Conservation (phyloP, 306 rosid genomes). For the Vigna hirtella region DNA sequence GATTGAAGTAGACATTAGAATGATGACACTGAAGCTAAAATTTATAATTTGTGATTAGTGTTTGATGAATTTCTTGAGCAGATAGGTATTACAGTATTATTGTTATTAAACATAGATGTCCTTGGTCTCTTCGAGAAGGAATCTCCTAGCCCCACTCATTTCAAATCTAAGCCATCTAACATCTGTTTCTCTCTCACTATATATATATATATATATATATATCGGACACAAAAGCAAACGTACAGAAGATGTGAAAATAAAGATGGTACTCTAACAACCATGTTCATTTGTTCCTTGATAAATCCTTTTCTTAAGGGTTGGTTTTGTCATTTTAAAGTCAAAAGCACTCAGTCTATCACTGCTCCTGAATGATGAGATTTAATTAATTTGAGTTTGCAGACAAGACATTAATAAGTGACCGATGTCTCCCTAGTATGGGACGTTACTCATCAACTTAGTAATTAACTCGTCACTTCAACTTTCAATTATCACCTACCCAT, state of each 20-base stretch:
- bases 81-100: not conserved
- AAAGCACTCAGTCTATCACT: slow-evolving; percentile 42
- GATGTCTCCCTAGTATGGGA: slow-evolving; percentile 48
- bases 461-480: slow-evolving; percentile 44
- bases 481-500: slow-evolving; percentile 23
- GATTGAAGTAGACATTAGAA: too few species aligned
- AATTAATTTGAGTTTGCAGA: slow-evolving; percentile 21
- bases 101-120: not conserved
- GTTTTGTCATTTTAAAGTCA: slow-evolving; percentile 53
- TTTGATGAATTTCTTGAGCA: too few species aligned
- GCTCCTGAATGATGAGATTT: slow-evolving; percentile 41
- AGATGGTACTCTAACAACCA: slow-evolving; percentile 54
- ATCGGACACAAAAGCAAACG: slow-evolving; percentile 46
- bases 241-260: slow-evolving; percentile 43
- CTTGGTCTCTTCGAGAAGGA: not conserved
- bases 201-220: not conserved
- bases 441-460: slow-evolving; percentile 43
- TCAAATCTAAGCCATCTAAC: not conserved
- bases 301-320: slow-evolving; percentile 52
- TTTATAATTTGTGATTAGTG: too few species aligned
- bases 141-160: not conserved
- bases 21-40: too few species aligned
- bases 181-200: slow-evolving; percentile 12
- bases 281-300: slow-evolving; percentile 56
- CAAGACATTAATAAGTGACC: slow-evolving; percentile 44